Evolutionary conservation across 179 eudicot species (phyloP).

Genomic region (Heliamphora pulchella): DNA sequence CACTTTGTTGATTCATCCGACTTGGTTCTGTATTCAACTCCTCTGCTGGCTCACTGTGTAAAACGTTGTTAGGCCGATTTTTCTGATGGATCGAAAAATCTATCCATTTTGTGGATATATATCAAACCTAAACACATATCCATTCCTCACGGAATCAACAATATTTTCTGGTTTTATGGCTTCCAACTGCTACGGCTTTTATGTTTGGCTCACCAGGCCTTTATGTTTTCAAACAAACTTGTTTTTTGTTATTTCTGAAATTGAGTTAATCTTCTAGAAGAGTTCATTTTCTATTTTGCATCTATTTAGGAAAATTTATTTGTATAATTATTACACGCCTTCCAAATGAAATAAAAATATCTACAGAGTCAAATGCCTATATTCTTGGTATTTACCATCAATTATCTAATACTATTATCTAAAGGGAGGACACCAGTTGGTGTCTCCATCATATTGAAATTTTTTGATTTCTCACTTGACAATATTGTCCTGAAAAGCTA

Average conservation of each 20-base stretch:
- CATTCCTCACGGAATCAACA: neutral
- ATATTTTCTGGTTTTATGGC: neutral
- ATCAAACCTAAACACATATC: neutral
- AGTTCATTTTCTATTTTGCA: neutral
- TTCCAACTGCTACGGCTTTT: constrained; percentile 1
- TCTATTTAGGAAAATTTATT: neutral
- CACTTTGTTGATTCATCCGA: neutral
- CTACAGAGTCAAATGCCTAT: neutral
- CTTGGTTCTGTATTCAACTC: neutral
- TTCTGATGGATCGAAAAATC: too few relatives aligned
- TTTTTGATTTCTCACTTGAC: too few relatives aligned
- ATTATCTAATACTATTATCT: too few relatives aligned
- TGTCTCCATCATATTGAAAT: too few relatives aligned
- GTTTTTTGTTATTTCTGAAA: neutral
- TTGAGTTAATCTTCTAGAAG: neutral
- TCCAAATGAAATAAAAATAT: neutral
- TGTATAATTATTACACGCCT: too few relatives aligned
- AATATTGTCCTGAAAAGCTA: too few relatives aligned
- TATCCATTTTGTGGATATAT: neutral
- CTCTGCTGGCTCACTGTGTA: neutral
- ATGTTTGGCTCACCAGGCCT: neutral
- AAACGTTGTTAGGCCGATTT: neutral
- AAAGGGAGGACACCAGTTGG: too few relatives aligned
- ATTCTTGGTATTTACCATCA: too few relatives aligned
- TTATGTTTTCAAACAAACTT: neutral